Evolutionary conservation across 805 yeast genomes (phyloP).

Genomic region (Maudiozyma serrabonitensis): DNA sequence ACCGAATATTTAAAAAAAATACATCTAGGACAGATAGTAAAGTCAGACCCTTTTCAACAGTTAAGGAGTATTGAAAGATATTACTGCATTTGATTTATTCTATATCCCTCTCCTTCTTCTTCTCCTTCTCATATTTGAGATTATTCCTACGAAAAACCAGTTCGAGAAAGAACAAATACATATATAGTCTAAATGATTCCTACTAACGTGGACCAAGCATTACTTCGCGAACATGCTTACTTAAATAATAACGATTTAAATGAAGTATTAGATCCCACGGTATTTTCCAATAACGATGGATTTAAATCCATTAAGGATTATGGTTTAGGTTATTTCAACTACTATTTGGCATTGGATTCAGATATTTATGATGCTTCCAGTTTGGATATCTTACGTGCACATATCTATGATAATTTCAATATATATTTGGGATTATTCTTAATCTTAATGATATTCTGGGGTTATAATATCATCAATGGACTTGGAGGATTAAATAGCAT

Average conservation of each 20-base stretch:
- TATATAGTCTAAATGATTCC: slow-evolving; percentile 23
- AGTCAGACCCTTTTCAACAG: too few species aligned
- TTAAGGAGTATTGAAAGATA: too few species aligned
- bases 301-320: slow-evolving; percentile 20
- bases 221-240: slow-evolving; percentile 31
- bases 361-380: slow-evolving; percentile 18
- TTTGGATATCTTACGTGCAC: slow-evolving; percentile 13
- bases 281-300: slow-evolving; percentile 25
- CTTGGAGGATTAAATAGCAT: neutral
- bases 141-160: too few species aligned
- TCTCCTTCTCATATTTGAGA: neutral
- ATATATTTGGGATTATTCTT: slow-evolving; percentile 14
- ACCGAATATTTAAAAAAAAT: too few species aligned
- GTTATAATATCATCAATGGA: neutral
- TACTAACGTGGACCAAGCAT: slow-evolving; percentile 28
- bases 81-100: too few species aligned
- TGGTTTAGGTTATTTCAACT: slow-evolving; percentile 30
- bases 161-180: too few species aligned
- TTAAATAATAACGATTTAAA: slow-evolving; percentile 26
- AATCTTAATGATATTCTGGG: slow-evolving; percentile 11
- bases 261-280: slow-evolving; percentile 20
- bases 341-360: slow-evolving; percentile 15
- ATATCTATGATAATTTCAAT: slow-evolving; percentile 18
- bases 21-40: too few species aligned
- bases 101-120: neutral